Conservation (phyloP, 225 moss, liverwort and hornwort genomes). For the Pleurozium schreberi region DNA sequence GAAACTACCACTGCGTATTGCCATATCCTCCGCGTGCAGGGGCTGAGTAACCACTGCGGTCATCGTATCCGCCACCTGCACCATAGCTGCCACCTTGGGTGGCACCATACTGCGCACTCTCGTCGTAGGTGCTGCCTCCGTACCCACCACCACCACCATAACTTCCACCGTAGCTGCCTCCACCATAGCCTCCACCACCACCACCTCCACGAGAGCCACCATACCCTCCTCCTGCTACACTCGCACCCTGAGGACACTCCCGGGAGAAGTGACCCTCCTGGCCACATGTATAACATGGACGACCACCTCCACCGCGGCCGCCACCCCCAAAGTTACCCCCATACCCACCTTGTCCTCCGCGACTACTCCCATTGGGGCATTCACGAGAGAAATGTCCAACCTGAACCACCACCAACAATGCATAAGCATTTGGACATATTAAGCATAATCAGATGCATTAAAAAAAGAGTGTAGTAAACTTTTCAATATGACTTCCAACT, state of each 20-base stretch:
- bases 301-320: conserved; percentile 42
- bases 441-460: not conserved
- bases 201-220: conserved; percentile 31
- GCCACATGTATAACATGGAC: conserved; percentile 67
- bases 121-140: conserved; percentile 39
- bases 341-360: conserved; percentile 34
- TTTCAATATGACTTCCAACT: not conserved
- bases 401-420: not conserved
- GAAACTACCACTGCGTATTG: conserved; percentile 11
- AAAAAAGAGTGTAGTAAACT: not conserved
- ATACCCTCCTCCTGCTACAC: conserved; percentile 18
- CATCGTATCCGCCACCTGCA: conserved; percentile 59
- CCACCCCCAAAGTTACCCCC: conserved; percentile 64
- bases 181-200: conserved; percentile 41
- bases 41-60: conserved; percentile 33
- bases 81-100: conserved; percentile 59
- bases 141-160: conserved; percentile 36
- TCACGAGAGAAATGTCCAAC: conserved; percentile 84
- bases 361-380: conserved; percentile 57
- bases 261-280: conserved; percentile 89
- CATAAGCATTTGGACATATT: not conserved
- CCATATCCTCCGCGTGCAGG: conserved; percentile 21
- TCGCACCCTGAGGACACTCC: conserved; percentile 65
- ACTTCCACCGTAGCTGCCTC: conserved; percentile 38
- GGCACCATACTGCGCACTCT: conserved; percentile 41